Base-by-base conservation (phyloP, 768 basidiomycete species). In the Kwoniella botswanensis region DNA sequence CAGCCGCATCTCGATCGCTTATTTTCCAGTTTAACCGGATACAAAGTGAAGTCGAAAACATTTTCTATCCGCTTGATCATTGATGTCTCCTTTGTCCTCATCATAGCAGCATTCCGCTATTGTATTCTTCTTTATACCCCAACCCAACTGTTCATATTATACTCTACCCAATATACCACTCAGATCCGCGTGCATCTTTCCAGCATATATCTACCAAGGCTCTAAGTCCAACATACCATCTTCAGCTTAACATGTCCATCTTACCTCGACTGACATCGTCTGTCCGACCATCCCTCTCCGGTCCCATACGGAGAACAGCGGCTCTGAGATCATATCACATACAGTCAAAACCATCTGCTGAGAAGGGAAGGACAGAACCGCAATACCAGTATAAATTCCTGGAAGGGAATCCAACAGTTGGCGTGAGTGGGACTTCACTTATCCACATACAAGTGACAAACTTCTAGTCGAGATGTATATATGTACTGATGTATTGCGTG, bases 361-460 rank as follows among this genome's bases (percentile, higher is more conserved):
- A 54, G 11, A 67, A 56, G 17, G 72, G 64, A 10, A 26, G 17
- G 43, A 68, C 54, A 44, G 46, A 53, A n/a, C 80, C 78, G 1
- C 74, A 70, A 24, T 78, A 79, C 70, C 70, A 77, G 43, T 74
- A 82, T 74, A 82, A 81, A 70, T 92, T 91, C 82, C 84, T 93
- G 59, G 78, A 85, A 2, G 85, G 90, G 67, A 92, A 93, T 44
- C 90, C 88, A 85, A 93, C 92, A 0, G 87, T 89, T 50, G 92
- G 92, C 61, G 93, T 94, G 81, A 84, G 92, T 88, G 2, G 22
- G 22, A 4, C 4, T 22, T 17, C 4, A 21, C 53, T 24, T n/a
- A 44, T 63, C 29, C n/a, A 29, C 59, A 42, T 55, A 24, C 29
- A 42, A 64, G 22, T n/a, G 21, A 22, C 21, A 13, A 26, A 12